A percentile compares a stretch with the other conserved stretches of the same genome.
Conservation (phyloP, 495 filamentous ascomycete species). For the Entonaema liquescens region DNA sequence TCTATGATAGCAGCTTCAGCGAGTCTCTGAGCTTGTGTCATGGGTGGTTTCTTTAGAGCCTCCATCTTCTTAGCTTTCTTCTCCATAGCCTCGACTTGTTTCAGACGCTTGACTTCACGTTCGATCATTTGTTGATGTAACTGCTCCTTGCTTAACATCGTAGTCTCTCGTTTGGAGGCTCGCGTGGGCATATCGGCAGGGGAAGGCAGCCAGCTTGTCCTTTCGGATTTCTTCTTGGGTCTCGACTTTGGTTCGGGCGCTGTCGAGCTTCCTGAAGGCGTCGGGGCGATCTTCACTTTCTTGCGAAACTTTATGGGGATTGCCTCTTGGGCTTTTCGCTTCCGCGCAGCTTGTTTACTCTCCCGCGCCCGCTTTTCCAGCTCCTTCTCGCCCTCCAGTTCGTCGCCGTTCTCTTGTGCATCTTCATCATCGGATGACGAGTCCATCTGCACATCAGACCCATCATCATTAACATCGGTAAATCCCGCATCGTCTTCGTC, state of each 20-base stretch:
- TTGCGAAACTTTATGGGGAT: constrained; percentile 63
- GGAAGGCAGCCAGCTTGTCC: constrained; percentile 86
- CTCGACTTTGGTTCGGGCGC: constrained; percentile 61
- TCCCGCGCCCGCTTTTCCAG: constrained; percentile 68
- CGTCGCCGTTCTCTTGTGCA: constrained; percentile 70
- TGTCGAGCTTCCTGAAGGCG: constrained; percentile 59
- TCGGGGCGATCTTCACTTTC: constrained; percentile 62
- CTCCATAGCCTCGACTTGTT: constrained; percentile 85
- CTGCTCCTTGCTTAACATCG: constrained; percentile 83
- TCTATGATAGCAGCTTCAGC: constrained; percentile 85
- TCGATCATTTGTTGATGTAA: constrained; percentile 84
- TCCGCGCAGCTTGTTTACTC: constrained; percentile 62
- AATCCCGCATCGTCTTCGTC: constrained; percentile 88
- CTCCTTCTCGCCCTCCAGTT: constrained; percentile 73
- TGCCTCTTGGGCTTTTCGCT: constrained; percentile 77
- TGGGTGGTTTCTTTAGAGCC: constrained; percentile 73
- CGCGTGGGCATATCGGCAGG: constrained; percentile 80
- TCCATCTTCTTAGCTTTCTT: constrained; percentile 82
- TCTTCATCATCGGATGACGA: constrained; percentile 84
- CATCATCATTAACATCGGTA: constrained; percentile 70
- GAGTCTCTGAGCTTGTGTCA: constrained; percentile 91
- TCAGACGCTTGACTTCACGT: constrained; percentile 79
- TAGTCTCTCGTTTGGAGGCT: constrained; percentile 82
- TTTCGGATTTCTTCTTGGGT: constrained; percentile 93
- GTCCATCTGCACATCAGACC: constrained; percentile 80